Evolutionary conservation across 768 basidiomycete genomes (phyloP), one percentile per base, ranked within the genome.

Genomic region (Podaxis sp.): DNA sequence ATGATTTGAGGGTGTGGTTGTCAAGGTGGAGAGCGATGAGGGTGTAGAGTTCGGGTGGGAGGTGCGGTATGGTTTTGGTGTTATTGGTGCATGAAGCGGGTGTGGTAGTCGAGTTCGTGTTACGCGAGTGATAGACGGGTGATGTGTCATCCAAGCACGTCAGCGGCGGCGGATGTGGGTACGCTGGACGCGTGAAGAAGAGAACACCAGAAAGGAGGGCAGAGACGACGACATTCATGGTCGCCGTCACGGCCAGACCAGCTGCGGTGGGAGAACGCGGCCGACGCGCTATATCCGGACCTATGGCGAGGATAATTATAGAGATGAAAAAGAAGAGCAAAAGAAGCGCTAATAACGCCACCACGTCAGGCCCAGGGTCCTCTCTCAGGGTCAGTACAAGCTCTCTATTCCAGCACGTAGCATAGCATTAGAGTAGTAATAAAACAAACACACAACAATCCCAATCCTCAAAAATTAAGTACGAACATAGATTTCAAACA

Each of bases 391-490:
- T 44, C 42, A 44, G 42, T 3, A 30, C 28, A 30, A 7, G 1
- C 28, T 30, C 28, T 30, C 6, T 30, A 30, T n/a, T 44, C n/a
- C 42, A 44, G 39, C 39, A 17, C 3, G 13, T 15, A 15, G 8
- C 44, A n/a, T 46, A 19, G 44, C 44, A 46, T 46, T 2, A 46
- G 44, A 46, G 44, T 13, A 6, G 17, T 19, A 46, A 19, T 46
- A 46, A 46, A n/a, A 46, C 6, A n/a, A 17, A 6, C 13, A 44
- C 15, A 44, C 15, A 46, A 46, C 19, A 46, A 46, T 15, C 17
- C 15, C 65, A 66, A 54, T 66, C 63, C 59, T 64, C 63, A 12
- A 57, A 57, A 30, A 44, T 5, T 44, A 57, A 15, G 44, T 5
- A 46, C 19, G 1, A 46, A 22, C 17, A 22, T 8, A 17, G 6